phyloP scores from a whole-genome alignment of 1,284 basidiomycete species.

The Gymnopus androsaceus region DNA sequence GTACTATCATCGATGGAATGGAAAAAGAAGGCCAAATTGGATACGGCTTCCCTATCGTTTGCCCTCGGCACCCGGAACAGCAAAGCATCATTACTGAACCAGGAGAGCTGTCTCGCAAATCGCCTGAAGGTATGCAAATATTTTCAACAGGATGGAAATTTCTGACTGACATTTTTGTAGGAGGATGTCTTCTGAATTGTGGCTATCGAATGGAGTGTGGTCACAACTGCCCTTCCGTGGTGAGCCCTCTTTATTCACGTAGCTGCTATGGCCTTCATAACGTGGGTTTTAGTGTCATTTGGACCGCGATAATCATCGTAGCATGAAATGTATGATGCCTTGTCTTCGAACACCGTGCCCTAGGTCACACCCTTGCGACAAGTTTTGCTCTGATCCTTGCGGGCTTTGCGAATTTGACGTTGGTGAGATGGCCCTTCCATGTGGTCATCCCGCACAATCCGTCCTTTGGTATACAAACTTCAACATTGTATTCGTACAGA shows the following conservation, averaged over 20 bases:
- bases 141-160: background rate
- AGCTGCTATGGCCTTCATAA: background rate
- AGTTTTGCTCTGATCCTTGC: slow-evolving; percentile 55
- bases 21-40: slow-evolving; percentile 49
- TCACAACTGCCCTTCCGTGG: slow-evolving; percentile 67
- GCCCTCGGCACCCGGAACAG: slow-evolving; percentile 55
- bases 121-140: slow-evolving; percentile 54
- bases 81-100: slow-evolving; percentile 48
- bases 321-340: slow-evolving; percentile 20
- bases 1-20: slow-evolving; percentile 56
- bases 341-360: slow-evolving; percentile 54
- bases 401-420: slow-evolving; percentile 58
- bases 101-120: slow-evolving; percentile 49
- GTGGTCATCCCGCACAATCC: slow-evolving; percentile 53
- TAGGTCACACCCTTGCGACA: slow-evolving; percentile 62
- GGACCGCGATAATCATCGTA: slow-evolving; percentile 33
- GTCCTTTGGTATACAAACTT: slow-evolving; percentile 54
- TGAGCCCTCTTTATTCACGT: slow-evolving; percentile 23
- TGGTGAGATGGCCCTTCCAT: slow-evolving; percentile 55
- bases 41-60: slow-evolving; percentile 56
- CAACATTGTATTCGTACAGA: background rate
- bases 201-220: slow-evolving; percentile 64
- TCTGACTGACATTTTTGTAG: slow-evolving; percentile 31
- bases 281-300: slow-evolving; percentile 58
- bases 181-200: slow-evolving; percentile 65